Percentiles rank a stretch among this genome's conserved stretches.
Conservation (phyloP, 2,329 filamentous ascomycete species). For the Trichoderma gracile region DNA sequence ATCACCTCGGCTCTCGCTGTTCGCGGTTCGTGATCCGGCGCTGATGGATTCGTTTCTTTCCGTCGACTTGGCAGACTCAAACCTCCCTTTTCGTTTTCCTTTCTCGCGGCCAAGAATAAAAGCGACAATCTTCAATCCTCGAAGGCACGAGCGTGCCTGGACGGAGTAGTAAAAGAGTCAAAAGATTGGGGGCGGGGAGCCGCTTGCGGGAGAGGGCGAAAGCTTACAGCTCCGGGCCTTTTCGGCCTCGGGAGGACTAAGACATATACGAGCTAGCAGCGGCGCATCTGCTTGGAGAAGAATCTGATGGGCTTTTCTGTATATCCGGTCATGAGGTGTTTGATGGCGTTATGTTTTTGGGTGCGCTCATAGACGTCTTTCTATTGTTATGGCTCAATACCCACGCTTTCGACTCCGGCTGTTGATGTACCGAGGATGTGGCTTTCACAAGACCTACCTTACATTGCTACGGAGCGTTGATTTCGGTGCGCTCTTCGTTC, state of each 20-base stretch:
- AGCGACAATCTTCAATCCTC: not conserved
- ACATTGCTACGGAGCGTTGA: too few species aligned
- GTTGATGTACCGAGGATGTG: not conserved
- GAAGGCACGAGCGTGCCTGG: not conserved
- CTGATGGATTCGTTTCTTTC: not conserved
- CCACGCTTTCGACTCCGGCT: not conserved
- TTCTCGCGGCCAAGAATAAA: not conserved
- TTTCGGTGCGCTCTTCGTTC: not conserved
- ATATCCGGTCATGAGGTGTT: not conserved
- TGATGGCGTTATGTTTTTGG: not conserved
- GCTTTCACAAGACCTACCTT: too few species aligned
- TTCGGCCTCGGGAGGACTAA: slow-evolving; percentile 23
- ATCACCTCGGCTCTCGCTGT: not conserved
- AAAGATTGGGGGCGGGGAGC: slow-evolving; percentile 7
- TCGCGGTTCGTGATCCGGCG: not conserved
- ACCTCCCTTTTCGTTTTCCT: not conserved
- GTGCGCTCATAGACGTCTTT: not conserved
- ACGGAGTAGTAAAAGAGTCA: not conserved
- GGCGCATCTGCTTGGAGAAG: not conserved
- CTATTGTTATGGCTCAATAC: not conserved
- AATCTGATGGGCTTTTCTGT: not conserved
- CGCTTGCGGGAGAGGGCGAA: slow-evolving; percentile 15
- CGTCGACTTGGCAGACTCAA: too few species aligned
- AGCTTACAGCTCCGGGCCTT: slow-evolving; percentile 12
- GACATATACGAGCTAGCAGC: slow-evolving; percentile 10